Evolutionary conservation across 2,329 filamentous ascomycete species (phyloP), one percentile per base, ranked within the genome.

Genomic region (Colletotrichum camelliae): DNA sequence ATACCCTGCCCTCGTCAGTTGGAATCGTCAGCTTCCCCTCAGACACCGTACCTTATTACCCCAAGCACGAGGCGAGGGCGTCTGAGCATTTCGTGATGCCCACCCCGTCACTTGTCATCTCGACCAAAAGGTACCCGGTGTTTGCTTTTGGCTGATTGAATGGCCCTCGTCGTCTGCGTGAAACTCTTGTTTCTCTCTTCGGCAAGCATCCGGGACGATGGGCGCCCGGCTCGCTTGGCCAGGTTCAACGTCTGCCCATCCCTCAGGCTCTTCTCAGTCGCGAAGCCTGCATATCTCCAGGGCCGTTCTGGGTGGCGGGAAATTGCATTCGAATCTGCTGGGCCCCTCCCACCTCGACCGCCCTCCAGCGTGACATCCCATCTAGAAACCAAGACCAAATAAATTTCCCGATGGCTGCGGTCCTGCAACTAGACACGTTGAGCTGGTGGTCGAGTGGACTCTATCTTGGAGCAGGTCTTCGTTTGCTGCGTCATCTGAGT

Each of bases 241-340:
- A 27, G 52, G 12, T 27, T 35, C 57, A 2, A n/a, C 57, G 15
- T 39, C 52, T 48, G 43, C n/a, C 18, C n/a, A 21, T 12, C 10
- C 3, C 7, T n/a, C 43, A 48, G 43, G 43, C 4, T 48, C 13
- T 12, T 33, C 31, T 55, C 48, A 57, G 21, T 52, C 12, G 62
- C 35, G 37, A 67, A 4, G 64, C 37, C 31, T 29, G 39, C 66
- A 68, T 60, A 33, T 37, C 18, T 48, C 43, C 43, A 48, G 16
- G 55, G 60, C 35, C 72, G 10, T 60, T 75, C 62, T 75, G 62
- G 69, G n/a, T 75, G 73, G 73, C 73, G 73, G 73, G 62, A 75
- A 75, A 75, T 72, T 75, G 73, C 62, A 35, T 24, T 67, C 39
- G 62, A 62, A 48, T 72, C 39, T 62, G 72, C 62, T n/a, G 62